Base-by-base conservation (phyloP, 768 basidiomycete species). In the Trametes sanguinea region DNA sequence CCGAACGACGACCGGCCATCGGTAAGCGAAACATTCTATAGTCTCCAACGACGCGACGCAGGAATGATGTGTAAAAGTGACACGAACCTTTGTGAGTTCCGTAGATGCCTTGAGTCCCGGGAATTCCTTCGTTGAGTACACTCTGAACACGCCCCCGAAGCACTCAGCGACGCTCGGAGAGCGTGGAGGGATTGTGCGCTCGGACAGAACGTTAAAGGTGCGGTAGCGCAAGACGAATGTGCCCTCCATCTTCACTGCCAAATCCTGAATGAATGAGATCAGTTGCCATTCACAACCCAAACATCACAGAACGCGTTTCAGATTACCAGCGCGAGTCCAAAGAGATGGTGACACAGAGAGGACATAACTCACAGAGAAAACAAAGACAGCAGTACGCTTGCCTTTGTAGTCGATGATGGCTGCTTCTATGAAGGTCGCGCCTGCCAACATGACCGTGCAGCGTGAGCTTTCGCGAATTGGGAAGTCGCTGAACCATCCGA, bases 41-140 rank as follows among this genome's bases (percentile, higher is more conserved):
- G 35, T 1, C 35, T 37, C 35, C 6, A 37, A 11, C 35, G 6
- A 37, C 11, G 35, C 35, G 35, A 37, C 22, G 22, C 22, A 1
- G 22, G 22, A 1, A 22, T 22, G 22, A 16, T 14, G 6, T n/a
- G 2, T 5, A 17, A 51, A n/a, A n/a, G n/a, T 22, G 30, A 1
- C 29, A 16, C 74, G 27, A 27, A 86, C 88, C 80, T 86, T 88
- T 7, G 87, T 89, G 40, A 89, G 75, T 35, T 84, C 83, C 0
- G 87, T 89, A 2, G 87, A 88, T 4, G 85, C 81, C 46, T 80
- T 80, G 14, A 90, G 73, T 2, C 88, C 85, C 3, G 88, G 87
- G 63, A 89, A 89, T 59, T 87, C 83, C 67, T 89, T 89, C 0
- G 88, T 88, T 8, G 86, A 86, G 68, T 85, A 89, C 0, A 90